These are phyloP conservation scores for Halophytophthora batemanensis DNA, from an alignment of 352 stramenopile species.

Conservation along the genomic window DNA sequence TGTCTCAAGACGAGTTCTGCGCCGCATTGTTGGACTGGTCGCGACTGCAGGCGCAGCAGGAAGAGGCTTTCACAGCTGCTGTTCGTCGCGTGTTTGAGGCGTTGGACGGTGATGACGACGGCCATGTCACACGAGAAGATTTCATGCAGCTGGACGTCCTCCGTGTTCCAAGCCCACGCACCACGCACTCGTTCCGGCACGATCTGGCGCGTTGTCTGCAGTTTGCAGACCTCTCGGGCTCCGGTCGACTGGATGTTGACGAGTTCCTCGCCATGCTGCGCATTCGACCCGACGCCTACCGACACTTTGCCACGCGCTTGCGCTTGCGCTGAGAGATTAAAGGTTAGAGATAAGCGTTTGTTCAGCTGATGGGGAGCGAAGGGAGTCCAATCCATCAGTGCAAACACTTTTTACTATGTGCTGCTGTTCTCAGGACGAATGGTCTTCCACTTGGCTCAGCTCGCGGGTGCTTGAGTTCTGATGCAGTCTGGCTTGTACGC, in stretches of 20 bases:
- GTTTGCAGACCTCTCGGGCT: slow-evolving; percentile 35
- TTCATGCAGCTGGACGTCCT: slow-evolving; percentile 41
- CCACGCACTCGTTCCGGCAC: slow-evolving; percentile 54
- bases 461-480: too few relatives aligned
- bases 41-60: slow-evolving; percentile 39
- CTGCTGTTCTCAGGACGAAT: too few relatives aligned
- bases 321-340: too few relatives aligned
- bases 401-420: too few relatives aligned
- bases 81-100: slow-evolving; percentile 41
- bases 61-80: slow-evolving; percentile 28
- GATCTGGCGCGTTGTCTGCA: slow-evolving; percentile 62
- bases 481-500: too few relatives aligned
- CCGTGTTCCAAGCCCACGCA: too few relatives aligned
- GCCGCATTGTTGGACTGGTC: slow-evolving; percentile 68
- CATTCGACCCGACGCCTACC: slow-evolving; percentile 41
- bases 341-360: too few relatives aligned
- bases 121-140: slow-evolving; percentile 40
- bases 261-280: slow-evolving; percentile 57
- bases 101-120: slow-evolving; percentile 53
- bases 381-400: too few relatives aligned
- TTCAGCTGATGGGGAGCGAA: too few relatives aligned
- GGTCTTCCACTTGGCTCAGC: too few relatives aligned
- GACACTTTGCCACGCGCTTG: slow-evolving; percentile 46
- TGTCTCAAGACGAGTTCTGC: slow-evolving; percentile 64
- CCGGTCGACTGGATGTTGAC: slow-evolving; percentile 32